These are phyloP conservation scores for Russula sp. DNA, from an alignment of 768 basidiomycete genomes.

Conservation along the genomic window DNA sequence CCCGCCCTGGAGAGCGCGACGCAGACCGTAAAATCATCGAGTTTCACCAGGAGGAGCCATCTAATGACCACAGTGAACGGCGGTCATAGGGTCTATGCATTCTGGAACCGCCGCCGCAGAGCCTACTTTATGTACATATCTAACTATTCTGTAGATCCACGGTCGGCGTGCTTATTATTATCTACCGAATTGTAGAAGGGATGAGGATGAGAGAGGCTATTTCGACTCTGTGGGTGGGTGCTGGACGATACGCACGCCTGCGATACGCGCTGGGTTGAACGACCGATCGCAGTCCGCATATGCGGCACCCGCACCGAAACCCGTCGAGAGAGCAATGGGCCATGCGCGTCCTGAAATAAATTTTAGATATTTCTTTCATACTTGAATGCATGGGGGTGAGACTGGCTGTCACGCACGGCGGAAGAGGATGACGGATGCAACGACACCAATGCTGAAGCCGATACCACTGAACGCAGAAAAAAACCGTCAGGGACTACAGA, in stretches of 20 bases:
- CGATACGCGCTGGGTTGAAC: conserved; percentile 87
- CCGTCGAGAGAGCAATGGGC: conserved; percentile 83
- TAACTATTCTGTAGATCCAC: conserved; percentile 1
- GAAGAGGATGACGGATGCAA: conserved; percentile 88
- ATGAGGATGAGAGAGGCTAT: background rate
- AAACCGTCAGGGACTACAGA: background rate
- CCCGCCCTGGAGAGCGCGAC: conserved; percentile 31
- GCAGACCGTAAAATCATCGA: conserved; percentile 26
- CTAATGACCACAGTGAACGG: conserved; percentile 7
- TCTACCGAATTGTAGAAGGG: background rate
- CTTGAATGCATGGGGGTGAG: conserved; percentile 4
- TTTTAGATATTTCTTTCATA: conserved; percentile 14
- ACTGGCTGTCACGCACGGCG: conserved; percentile 58
- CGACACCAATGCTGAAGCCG: conserved; percentile 85
- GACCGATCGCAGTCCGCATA: conserved; percentile 92
- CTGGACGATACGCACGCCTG: conserved; percentile 72
- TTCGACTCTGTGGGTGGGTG: conserved; percentile 32
- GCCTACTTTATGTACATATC: conserved; percentile 13
- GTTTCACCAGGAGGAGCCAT: conserved; percentile 25
- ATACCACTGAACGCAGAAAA: conserved; percentile 57
- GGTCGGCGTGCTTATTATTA: conserved; percentile 4
- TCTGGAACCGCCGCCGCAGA: conserved; percentile 1
- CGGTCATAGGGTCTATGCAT: background rate
- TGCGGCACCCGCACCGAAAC: conserved; percentile 83
- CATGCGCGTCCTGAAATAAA: conserved; percentile 73